Evolutionary conservation across 2,329 filamentous ascomycete species (phyloP), one percentile per base, ranked within the genome.

Genomic region (Geosmithia morbida): DNA sequence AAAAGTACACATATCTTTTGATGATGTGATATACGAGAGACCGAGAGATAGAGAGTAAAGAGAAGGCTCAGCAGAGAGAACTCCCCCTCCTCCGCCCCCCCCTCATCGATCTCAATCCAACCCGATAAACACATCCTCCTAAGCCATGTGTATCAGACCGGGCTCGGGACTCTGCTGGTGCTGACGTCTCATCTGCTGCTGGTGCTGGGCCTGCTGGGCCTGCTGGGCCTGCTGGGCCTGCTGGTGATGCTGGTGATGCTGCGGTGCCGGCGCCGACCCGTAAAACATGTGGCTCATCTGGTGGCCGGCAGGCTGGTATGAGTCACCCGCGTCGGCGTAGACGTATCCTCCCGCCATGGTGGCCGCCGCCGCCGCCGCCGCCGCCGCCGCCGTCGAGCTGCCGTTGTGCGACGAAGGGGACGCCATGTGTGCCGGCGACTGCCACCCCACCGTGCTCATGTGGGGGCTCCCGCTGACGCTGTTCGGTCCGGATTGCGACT

Each of bases 401-500:
- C 74, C 77, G 43, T 69, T 66, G 51, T 88, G 84, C 8, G 84
- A 83, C 10, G 83, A 83, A 6, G 83, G 79, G 53, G 87, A 79
- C 30, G 76, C 75, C 52, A 79, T 77, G 54, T 89, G 85, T 2
- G 81, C 79, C 3, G 88, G 88, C 4, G 88, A 94, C 54, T 87
- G 85, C 89, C 90, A 96, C 48, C 86, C 85, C 51, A 87, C 75
- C 51, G 75, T 80, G 51, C 69, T 66, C 79, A 95, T 87, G 63
- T 96, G 89, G 46, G 90, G 89, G 62, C 88, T 95, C 47, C 85
- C 85, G 48, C 71, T 79, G n/a, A 77, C 82, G 59, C 86, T 94
- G 48, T 74, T 74, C 45, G 70, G 63, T 2, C 75, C 79, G 2
- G 78, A 71, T 55, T 84, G 81, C 53, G 83, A 81, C 50, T 85